A percentile compares a stretch with the other conserved stretches of the same genome.
Conservation (phyloP, 345 rosid genomes). For the Hibiscus syriacus region DNA sequence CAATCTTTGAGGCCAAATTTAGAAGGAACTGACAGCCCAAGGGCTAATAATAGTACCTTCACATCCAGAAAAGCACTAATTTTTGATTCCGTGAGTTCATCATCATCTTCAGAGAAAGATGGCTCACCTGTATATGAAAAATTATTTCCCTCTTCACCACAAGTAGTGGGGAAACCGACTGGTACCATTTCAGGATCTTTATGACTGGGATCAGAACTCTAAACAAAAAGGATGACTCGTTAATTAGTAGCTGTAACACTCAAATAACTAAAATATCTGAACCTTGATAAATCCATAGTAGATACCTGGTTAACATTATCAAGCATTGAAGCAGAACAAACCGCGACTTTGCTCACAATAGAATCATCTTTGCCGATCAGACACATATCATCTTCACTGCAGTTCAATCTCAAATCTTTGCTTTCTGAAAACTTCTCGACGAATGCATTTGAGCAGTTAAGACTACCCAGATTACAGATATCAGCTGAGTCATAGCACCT, state of each 20-base stretch:
- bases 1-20: neutral
- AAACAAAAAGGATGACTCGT: conserved; percentile 8
- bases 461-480: too few relatives aligned
- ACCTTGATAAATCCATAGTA: conserved; percentile 1
- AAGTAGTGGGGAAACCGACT: conserved; percentile 5
- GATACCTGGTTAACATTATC: conserved; percentile 38
- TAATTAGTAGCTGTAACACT: neutral
- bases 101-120: conserved; percentile 54
- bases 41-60: conserved; percentile 37
- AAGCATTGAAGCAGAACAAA: conserved; percentile 20
- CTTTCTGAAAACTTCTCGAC: too few relatives aligned
- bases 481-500: too few relatives aligned
- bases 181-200: conserved; percentile 28
- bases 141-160: too few relatives aligned
- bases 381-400: too few relatives aligned
- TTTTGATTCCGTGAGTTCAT: conserved; percentile 80
- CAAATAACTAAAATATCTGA: neutral
- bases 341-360: conserved; percentile 21
- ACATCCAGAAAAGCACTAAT: conserved; percentile 72
- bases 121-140: conserved; percentile 32
- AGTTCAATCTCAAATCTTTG: too few relatives aligned
- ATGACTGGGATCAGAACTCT: conserved; percentile 45
- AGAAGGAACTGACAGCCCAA: neutral
- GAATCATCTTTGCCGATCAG: too few relatives aligned
- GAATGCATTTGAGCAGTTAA: too few relatives aligned